phyloP scores from a whole-genome alignment of 306 rosid genomes.

The Styphnolobium japonicum region DNA sequence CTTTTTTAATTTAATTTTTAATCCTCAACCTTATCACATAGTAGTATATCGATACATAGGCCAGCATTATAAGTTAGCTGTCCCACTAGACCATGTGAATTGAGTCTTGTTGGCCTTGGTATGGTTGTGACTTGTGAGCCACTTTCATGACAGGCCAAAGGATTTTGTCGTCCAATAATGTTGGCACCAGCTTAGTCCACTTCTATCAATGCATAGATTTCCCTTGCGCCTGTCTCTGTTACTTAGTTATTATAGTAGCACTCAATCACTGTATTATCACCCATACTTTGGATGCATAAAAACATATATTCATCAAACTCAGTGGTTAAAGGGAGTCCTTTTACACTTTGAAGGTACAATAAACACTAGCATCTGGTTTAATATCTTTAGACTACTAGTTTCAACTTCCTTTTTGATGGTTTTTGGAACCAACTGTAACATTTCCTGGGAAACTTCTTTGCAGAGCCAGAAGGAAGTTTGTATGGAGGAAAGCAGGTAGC shows the following conservation, averaged over 20 bases:
- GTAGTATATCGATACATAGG: constrained; percentile 16
- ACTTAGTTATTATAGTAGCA: not conserved
- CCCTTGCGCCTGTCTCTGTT: not conserved
- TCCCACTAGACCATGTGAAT: not conserved
- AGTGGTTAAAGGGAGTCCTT: not conserved
- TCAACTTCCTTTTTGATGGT: not conserved
- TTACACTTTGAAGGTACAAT: constrained; percentile 5
- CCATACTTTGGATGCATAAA: not conserved
- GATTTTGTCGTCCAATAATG: not conserved
- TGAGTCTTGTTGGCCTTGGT: not conserved
- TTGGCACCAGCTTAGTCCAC: not conserved
- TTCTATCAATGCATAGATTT: not conserved
- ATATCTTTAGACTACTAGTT: not conserved
- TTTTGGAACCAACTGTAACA: too few species aligned
- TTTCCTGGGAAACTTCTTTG: too few species aligned
- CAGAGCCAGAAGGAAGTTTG: not conserved
- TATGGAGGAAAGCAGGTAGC: too few species aligned
- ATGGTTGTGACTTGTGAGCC: not conserved
- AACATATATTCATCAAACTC: not conserved
- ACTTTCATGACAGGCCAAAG: not conserved
- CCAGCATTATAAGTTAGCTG: constrained; percentile 17
- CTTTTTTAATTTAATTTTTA: constrained; percentile 10
- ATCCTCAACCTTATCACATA: constrained; percentile 32
- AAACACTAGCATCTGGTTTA: not conserved
- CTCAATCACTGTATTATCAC: not conserved